These are phyloP conservation scores for Sphaerulina populicola DNA, from an alignment of 2,329 filamentous ascomycete genomes.

Conservation along the genomic window DNA sequence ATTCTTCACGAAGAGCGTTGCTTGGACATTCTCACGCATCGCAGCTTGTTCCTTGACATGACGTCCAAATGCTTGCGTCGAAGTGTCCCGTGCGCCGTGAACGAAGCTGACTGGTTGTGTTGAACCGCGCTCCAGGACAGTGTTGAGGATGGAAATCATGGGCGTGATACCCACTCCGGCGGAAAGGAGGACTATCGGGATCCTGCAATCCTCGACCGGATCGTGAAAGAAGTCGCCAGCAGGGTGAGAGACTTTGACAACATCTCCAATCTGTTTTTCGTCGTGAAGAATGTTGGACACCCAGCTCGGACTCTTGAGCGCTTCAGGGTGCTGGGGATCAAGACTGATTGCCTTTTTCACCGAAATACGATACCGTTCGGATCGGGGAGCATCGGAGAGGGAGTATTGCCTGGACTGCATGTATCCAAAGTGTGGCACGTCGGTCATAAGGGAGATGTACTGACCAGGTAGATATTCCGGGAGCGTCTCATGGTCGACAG, in stretches of 20 bases:
- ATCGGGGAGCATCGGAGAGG: slow-evolving; percentile 55
- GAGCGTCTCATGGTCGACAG: slow-evolving; percentile 53
- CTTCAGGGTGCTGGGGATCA: slow-evolving; percentile 39
- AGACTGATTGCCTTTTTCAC: slow-evolving; percentile 59
- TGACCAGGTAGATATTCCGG: slow-evolving; percentile 61
- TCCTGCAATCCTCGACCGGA: slow-evolving; percentile 36
- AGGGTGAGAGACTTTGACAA: slow-evolving; percentile 59
- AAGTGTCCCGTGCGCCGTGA: slow-evolving; percentile 49
- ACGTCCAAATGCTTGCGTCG: slow-evolving; percentile 48
- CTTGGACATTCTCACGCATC: slow-evolving; percentile 42
- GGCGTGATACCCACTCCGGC: slow-evolving; percentile 63
- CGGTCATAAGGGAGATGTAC: slow-evolving; percentile 58
- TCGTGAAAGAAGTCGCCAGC: slow-evolving; percentile 53
- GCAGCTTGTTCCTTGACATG: slow-evolving; percentile 42
- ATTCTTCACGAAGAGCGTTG: slow-evolving; percentile 52
- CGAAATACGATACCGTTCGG: slow-evolving; percentile 59
- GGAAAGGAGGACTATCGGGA: slow-evolving; percentile 57
- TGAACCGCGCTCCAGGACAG: slow-evolving; percentile 35
- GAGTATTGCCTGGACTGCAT: slow-evolving; percentile 65
- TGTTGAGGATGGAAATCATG: slow-evolving; percentile 57
- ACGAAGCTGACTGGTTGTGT: slow-evolving; percentile 53
- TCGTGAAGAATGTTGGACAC: slow-evolving; percentile 64
- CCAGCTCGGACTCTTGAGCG: slow-evolving; percentile 51
- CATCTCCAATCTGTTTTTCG: slow-evolving; percentile 52
- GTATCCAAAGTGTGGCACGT: slow-evolving; percentile 52